These are phyloP conservation scores for Plantago major DNA, from an alignment of 257 asterid species.

Conservation along the genomic window DNA sequence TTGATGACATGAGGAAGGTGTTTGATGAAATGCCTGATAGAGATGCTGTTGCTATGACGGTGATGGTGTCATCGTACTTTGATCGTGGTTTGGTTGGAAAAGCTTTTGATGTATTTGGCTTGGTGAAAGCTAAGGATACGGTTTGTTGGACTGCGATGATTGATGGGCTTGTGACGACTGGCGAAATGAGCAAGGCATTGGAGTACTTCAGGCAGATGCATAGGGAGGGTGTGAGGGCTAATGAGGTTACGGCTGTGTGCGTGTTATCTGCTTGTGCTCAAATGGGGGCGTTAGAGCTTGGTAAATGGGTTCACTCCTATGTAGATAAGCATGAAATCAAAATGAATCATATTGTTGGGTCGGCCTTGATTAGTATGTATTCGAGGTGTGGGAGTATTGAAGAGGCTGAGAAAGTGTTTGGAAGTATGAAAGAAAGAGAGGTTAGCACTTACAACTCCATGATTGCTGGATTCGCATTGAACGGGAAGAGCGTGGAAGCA, in stretches of 20 bases:
- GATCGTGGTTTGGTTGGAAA: slow-evolving; percentile 30
- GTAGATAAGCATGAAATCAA: slow-evolving; percentile 24
- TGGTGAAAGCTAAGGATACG: slow-evolving; percentile 35
- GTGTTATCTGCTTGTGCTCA: slow-evolving; percentile 53
- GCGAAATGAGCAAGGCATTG: slow-evolving; percentile 46
- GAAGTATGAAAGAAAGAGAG: slow-evolving; percentile 31
- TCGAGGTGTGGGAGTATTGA: slow-evolving; percentile 47
- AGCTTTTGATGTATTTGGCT: slow-evolving; percentile 33
- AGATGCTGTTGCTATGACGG: slow-evolving; percentile 46
- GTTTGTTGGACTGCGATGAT: slow-evolving; percentile 62
- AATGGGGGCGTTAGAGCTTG: slow-evolving; percentile 49
- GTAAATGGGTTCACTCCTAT: slow-evolving; percentile 55
- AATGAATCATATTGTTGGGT: slow-evolving; percentile 42
- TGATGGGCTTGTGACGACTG: slow-evolving; percentile 54
- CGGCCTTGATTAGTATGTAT: slow-evolving; percentile 53
- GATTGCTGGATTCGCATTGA: slow-evolving; percentile 45
- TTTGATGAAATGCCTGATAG: slow-evolving; percentile 49
- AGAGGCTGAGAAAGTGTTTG: slow-evolving; percentile 39
- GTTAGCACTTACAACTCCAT: slow-evolving; percentile 45
- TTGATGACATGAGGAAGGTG: slow-evolving; percentile 35
- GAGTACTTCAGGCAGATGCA: slow-evolving; percentile 48
- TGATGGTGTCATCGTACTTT: slow-evolving; percentile 43
- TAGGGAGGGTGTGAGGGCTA: slow-evolving; percentile 37
- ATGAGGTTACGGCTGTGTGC: slow-evolving; percentile 45
- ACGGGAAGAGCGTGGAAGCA: slow-evolving; percentile 44